phyloP scores from a whole-genome alignment of 1,139 yeast genomes.

The Waltiozyma sp. region DNA sequence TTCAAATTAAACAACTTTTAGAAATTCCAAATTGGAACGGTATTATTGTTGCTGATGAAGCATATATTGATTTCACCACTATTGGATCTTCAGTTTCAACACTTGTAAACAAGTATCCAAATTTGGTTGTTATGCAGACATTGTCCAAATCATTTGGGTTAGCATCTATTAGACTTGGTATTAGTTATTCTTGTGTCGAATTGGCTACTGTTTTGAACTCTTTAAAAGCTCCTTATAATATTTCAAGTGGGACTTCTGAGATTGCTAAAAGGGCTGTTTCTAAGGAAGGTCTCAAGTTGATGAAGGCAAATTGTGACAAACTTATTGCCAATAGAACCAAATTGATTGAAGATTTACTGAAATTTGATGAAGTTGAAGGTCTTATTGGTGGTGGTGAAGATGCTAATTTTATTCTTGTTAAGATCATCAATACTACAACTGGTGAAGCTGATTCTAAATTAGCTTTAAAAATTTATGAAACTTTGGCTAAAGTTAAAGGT shows the following conservation, averaged over 20 bases:
- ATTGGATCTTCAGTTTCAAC: slow-evolving; percentile 66
- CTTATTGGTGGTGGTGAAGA: slow-evolving; percentile 75
- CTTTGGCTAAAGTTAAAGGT: slow-evolving; percentile 57
- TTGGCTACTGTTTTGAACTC: slow-evolving; percentile 65
- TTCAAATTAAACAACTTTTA: slow-evolving; percentile 27
- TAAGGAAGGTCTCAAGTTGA: slow-evolving; percentile 41
- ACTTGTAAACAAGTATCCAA: slow-evolving; percentile 70
- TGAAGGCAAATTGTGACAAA: slow-evolving; percentile 42
- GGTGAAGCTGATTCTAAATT: slow-evolving; percentile 41
- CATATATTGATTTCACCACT: slow-evolving; percentile 79
- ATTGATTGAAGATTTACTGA: slow-evolving; percentile 41
- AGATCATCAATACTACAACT: slow-evolving; percentile 43
- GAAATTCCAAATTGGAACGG: slow-evolving; percentile 57
- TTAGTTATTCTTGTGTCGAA: slow-evolving; percentile 53
- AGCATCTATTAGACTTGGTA: slow-evolving; percentile 87
- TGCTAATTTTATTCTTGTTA: slow-evolving; percentile 72
- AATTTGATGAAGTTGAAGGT: slow-evolving; percentile 53
- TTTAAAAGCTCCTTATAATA: slow-evolving; percentile 93
- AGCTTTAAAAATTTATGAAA: slow-evolving; percentile 57
- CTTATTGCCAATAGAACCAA: slow-evolving; percentile 45
- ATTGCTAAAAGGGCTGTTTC: slow-evolving; percentile 68
- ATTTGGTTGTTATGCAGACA: slow-evolving; percentile 83
- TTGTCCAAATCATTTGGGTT: slow-evolving; percentile 90
- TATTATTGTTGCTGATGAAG: slow-evolving; percentile 82
- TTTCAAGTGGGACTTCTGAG: slow-evolving; percentile 69